Base-by-base conservation (phyloP, 2,329 filamentous ascomycete species). In the Rhynchosporium agropyri region DNA sequence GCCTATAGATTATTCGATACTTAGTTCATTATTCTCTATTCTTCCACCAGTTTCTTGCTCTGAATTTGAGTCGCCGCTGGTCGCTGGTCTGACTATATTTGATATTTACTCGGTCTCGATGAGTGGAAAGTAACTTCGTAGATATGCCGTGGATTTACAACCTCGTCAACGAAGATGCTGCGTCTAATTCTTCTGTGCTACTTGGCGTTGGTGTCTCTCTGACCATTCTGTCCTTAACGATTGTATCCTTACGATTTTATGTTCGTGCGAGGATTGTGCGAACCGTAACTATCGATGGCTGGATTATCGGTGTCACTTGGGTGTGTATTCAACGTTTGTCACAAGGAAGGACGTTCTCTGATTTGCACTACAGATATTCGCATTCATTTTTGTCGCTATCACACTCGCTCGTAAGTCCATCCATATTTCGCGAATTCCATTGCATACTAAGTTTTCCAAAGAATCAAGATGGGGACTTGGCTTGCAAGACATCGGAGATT, bases 401-500 rank as follows among this genome's bases (percentile, higher is more conserved):
- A 75, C 72, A 2, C 66, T 76, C 46, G 66, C 78, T 20, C 77
- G 77, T 79, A 68, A 67, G 77, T 68, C 20, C 9, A n/a, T 40
- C 38, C 45, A 15, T 7, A 8, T 3, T 3, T 8, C n/a, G 4
- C 9, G 43, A 8, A 4, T 20, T 8, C 15, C n/a, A 46, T 4
- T 6, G 33, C 5, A 26, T 46, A 8, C n/a, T 46, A 9, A 20
- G 15, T 9, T 13, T 8, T 13, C 40, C 4, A n/a, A 54, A 80
- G 78, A 80, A 66, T 78, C 78, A 48, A 78, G 73, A 77, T 80
- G 75, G 74, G 78, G 78, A 0, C 72, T 80, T 0, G 78, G 78
- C 4, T 65, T 80, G 1, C 68, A 68, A 45, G 63, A 69, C 9
- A 64, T 78, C 2, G 63, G 71, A 0, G 76, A 79, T 50, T 73